Evolutionary conservation across 306 rosid species (phyloP), one percentile per base, ranked within the genome.

Genomic region (Morella rubra): DNA sequence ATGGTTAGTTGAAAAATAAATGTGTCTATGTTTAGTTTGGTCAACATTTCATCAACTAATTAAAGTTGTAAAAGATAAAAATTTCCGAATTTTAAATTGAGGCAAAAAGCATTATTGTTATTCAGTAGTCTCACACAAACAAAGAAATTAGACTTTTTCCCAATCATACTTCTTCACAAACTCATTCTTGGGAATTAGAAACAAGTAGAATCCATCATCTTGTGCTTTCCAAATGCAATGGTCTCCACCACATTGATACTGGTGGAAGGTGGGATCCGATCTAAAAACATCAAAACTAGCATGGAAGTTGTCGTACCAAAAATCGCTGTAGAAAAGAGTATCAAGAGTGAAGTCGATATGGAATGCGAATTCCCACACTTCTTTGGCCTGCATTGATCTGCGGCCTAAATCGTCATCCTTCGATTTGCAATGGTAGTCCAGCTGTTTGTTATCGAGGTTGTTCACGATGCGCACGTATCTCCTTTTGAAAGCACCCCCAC

Each of bases 141-240:
- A 27, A 27, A 27, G 32, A 27, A 27, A 27, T 27, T 27, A 27
- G 32, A 2, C 32, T 27, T 27, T 27, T 27, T 27, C 32, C 32
- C 32, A 27, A 27, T 27, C 32, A 27, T 27, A 27, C 32, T 27
- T 27, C 32, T 27, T 27, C 32, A 27, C 32, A 1, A 27, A 27
- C 32, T 58, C 37, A 0, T 24, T 24, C 7, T 58, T 8, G 14
- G 19, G 7, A 58, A 3, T 7, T 8, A 6, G 19, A 18, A 20
- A 15, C 13, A 60, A 19, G 51, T 54, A 73, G 19, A 73, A 13
- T 32, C 76, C 67, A n/a, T 73, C 77, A 0, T 73, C 67, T n/a
- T 0, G 18, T 3, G 52, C 77, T 16, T 0, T 11, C 69, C 77
- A 73, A 56, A 19, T 56, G 41, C 69, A 56, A 1, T 55, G 6